Evolutionary conservation across 2,329 filamentous ascomycete genomes (phyloP).

Genomic region (Claviceps pazoutovae): DNA sequence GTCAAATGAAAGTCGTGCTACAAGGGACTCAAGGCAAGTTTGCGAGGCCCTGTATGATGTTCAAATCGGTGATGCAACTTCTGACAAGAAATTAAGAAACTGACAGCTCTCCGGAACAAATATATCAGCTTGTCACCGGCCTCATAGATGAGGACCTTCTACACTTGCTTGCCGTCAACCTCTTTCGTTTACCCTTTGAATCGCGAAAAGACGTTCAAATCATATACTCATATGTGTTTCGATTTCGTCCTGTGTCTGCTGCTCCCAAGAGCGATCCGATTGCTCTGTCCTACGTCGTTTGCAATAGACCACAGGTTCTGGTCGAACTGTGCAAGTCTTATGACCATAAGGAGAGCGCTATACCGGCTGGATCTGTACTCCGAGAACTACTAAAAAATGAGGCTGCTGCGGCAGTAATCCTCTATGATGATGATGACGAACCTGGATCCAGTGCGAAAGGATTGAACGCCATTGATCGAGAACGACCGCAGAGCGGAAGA

Average conservation of each 20-base stretch:
- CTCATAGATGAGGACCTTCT: conserved; percentile 85
- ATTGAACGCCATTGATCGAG: conserved; percentile 62
- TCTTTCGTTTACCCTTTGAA: conserved; percentile 84
- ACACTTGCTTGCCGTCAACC: conserved; percentile 65
- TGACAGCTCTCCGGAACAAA: conserved; percentile 75
- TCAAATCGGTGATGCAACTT: neutral
- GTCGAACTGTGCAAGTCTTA: conserved; percentile 83
- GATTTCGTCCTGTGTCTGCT: conserved; percentile 62
- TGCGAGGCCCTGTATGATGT: neutral
- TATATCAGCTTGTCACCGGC: conserved; percentile 70
- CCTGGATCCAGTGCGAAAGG: conserved; percentile 60
- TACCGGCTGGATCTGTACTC: conserved; percentile 78
- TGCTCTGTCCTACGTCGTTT: conserved; percentile 78
- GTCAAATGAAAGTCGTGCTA: conserved; percentile 82
- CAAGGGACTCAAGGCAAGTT: conserved; percentile 78
- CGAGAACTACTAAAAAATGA: conserved; percentile 84
- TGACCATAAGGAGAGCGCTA: conserved; percentile 78
- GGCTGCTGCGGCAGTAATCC: conserved; percentile 74
- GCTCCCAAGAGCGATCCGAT: conserved; percentile 61
- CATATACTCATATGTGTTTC: conserved; percentile 89
- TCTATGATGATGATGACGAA: conserved; percentile 76
- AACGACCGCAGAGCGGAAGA: conserved; percentile 58
- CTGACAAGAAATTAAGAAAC: conserved; percentile 42
- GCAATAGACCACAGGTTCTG: conserved; percentile 73
- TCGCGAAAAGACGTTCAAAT: conserved; percentile 90